Conservation (phyloP, 1,139 yeast genomes). For the Yamadazyma taylorii region DNA sequence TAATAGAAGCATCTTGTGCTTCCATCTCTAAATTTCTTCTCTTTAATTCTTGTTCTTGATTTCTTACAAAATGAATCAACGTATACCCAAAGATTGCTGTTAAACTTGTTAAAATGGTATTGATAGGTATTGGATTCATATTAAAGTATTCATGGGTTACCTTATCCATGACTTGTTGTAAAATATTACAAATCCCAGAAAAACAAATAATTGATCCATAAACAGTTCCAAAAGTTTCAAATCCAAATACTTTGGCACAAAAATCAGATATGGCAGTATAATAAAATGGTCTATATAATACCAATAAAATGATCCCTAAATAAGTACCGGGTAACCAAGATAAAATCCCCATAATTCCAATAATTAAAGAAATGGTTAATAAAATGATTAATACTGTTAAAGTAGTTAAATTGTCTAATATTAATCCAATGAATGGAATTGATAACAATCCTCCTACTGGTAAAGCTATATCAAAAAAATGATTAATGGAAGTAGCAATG, state of each 20-base stretch:
- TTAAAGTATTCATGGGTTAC: conserved; percentile 64
- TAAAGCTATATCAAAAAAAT: conserved; percentile 77
- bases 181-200: conserved; percentile 74
- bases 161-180: conserved; percentile 68
- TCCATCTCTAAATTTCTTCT: conserved; percentile 60
- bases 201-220: conserved; percentile 83
- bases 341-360: conserved; percentile 69
- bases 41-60: conserved; percentile 50
- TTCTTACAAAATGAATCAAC: conserved; percentile 53
- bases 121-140: conserved; percentile 80
- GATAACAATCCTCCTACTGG: conserved; percentile 86
- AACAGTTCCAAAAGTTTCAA: conserved; percentile 87
- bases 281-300: conserved; percentile 86
- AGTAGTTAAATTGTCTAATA: conserved; percentile 74
- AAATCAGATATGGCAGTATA: conserved; percentile 91
- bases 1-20: conserved; percentile 56
- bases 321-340: conserved; percentile 54
- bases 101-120: conserved; percentile 49
- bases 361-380: conserved; percentile 51
- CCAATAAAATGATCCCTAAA: conserved; percentile 66
- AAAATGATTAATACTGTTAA: conserved; percentile 56
- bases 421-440: conserved; percentile 82
- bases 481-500: conserved; percentile 59
- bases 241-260: conserved; percentile 91
- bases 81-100: conserved; percentile 57